Evolutionary conservation across 257 asterid species (phyloP), one percentile per base, ranked within the genome.

Genomic region (Penstemon newberryi): DNA sequence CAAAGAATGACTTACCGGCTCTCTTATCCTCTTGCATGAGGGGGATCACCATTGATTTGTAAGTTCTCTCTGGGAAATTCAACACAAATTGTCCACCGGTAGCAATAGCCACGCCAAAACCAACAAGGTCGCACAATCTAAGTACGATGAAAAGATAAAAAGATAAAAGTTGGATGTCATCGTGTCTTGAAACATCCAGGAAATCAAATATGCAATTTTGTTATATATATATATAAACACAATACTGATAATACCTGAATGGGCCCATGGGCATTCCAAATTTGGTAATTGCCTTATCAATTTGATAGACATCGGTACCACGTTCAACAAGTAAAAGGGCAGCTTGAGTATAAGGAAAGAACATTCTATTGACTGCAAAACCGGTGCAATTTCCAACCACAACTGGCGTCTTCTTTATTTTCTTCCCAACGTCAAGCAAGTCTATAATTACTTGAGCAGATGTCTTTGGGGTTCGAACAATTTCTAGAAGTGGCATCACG

Each of bases 261-360:
- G 97, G 99, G 4, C 99, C 97, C 93, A 94, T 91, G 0, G 96
- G 96, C 97, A 94, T 89, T 60, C 99, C 99, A 45, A 87, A 94
- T 81, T 89, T 94, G 63, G 96, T 77, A 54, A 89, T 82, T 38
- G 81, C 95, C 66, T 71, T 77, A 41, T 91, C 99, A 42, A 94
- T 89, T 78, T 86, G 80, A 60, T 91, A 94, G 37, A 87, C 74
- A 74, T 89, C 99, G 8, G 93, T 25, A 68, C 99, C 99, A 42
- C 81, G 96, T 70, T 94, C 99, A 40, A 89, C 91, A 8, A 94
- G 96, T 56, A 89, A 73, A 44, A 89, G 84, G 19, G 96, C 96
- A 12, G 93, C 95, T 86, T 91, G 97, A 42, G 90, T 87, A 85
- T 86, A 91, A 61, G 99, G 97, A 67, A 94, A 91, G 83, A 94